Evolutionary conservation across 1,284 basidiomycete species (phyloP), one percentile per base, ranked within the genome.

Genomic region (Thelephora terrestris): DNA sequence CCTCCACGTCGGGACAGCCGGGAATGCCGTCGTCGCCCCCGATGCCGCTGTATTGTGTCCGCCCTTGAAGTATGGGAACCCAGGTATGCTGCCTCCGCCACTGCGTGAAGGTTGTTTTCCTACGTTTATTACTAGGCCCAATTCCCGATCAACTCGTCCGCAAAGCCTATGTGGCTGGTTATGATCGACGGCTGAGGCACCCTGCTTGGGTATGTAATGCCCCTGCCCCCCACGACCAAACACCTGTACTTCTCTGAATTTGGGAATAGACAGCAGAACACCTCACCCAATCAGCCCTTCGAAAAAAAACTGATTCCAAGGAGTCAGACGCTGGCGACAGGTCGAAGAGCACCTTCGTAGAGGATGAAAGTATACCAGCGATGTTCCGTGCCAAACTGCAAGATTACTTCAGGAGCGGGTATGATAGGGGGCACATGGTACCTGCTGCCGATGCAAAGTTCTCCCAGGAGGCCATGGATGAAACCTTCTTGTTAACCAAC

Each of bases 391-490:
- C 95, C 0, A 85, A 79, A 52, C 70, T 98, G 54, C 73, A 82
- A 57, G 92, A 97, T 62, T 95, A 98, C 64, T 95, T 97, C 66
- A 75, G 78, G 51, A 93, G 89, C 57, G 95, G 95, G 12, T 99
- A 98, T 65, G 95, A 97, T 63, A 81, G 95, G 16, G 96, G 95
- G 40, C 95, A 99, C 65, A 98, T 99, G 94, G 91, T 92, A 0
- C 93, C 95, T 34, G 95, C 95, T n/a, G 95, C 95, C 29, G 96
- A 99, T 64, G 94, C 93, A 7, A 98, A 96, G 64, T 67, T 71
- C n/a, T 90, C 85, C 21, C 82, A 97, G 74, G 74, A 79, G 50
- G 96, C 95, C 4, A 98, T 99, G 95, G 68, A 98, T 64, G 92
- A 99, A 69, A 99, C 96, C 0, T 99, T 99, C 67, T 70, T 89